phyloP scores from a whole-genome alignment of 495 filamentous ascomycete species.

The Annulohypoxylon stygium region DNA sequence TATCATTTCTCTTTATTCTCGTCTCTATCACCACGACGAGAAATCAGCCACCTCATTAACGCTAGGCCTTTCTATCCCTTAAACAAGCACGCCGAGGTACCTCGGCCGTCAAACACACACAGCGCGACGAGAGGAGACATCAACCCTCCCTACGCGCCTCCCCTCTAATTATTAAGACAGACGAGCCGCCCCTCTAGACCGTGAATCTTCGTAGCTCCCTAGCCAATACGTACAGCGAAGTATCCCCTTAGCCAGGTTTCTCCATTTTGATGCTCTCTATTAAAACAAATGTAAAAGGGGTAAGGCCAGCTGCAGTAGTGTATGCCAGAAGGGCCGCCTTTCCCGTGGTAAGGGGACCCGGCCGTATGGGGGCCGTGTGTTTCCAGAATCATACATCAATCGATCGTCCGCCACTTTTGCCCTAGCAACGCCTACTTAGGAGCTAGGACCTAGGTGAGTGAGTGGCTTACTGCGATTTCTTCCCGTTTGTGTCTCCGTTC shows the following conservation, averaged over 20 bases:
- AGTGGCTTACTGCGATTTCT: conserved; percentile 48
- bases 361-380: neutral
- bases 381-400: conserved; percentile 26
- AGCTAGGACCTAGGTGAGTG: too few relatives aligned
- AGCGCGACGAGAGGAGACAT: conserved; percentile 3
- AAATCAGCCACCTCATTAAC: neutral
- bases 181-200: neutral
- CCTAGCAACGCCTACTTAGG: neutral
- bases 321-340: conserved; percentile 1
- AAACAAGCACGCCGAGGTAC: neutral
- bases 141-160: neutral
- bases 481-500: conserved; percentile 50
- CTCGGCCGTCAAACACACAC: neutral
- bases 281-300: conserved; percentile 29
- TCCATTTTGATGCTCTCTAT: conserved; percentile 7
- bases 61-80: neutral
- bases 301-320: neutral
- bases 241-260: neutral
- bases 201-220: neutral
- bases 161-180: neutral
- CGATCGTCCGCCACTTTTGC: neutral
- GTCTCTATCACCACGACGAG: neutral
- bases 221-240: conserved; percentile 25
- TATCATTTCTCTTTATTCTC: conserved; percentile 11
- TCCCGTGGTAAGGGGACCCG: neutral